Percentiles rank a stretch among this genome's conserved stretches.
Conservation (phyloP, 2,329 filamentous ascomycete species). For the Cercospora nicotianae region DNA sequence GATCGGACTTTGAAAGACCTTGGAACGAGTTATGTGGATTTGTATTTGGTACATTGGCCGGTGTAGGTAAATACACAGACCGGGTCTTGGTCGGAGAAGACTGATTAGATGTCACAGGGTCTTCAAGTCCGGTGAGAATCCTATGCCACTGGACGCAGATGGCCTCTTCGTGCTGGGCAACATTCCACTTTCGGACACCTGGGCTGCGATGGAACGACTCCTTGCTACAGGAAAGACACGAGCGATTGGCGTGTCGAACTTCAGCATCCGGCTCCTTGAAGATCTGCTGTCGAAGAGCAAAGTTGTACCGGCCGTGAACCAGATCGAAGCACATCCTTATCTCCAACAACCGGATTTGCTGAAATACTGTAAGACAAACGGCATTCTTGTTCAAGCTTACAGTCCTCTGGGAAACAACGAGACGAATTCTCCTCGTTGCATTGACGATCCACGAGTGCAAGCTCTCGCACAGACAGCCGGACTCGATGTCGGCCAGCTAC, state of each 20-base stretch:
- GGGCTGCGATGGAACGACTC: background rate
- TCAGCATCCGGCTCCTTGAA: background rate
- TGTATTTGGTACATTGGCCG: constrained; percentile 48
- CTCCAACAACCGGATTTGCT: background rate
- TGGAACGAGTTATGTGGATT: constrained; percentile 45
- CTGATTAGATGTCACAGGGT: background rate
- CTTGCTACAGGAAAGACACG: background rate
- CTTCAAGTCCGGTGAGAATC: constrained; percentile 10
- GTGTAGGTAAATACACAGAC: constrained; percentile 7
- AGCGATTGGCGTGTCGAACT: background rate
- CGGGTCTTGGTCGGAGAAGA: background rate
- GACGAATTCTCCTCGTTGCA: background rate
- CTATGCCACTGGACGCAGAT: background rate
- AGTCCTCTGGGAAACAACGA: background rate
- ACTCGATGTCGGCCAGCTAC: constrained; percentile 55
- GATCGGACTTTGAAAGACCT: constrained; percentile 43
- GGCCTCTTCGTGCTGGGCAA: background rate
- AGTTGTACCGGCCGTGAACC: background rate
- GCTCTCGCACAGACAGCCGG: constrained; percentile 65
- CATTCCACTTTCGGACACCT: background rate
- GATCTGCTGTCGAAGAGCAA: background rate
- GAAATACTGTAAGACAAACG: background rate
- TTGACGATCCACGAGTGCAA: constrained; percentile 62
- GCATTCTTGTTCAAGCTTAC: background rate
- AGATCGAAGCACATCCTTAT: background rate